Percentiles rank a stretch among this genome's conserved stretches.
These are phyloP conservation scores for Backusella psychrophila DNA, from an alignment of 192 early-diverging fungal species.

Conservation along the genomic window DNA sequence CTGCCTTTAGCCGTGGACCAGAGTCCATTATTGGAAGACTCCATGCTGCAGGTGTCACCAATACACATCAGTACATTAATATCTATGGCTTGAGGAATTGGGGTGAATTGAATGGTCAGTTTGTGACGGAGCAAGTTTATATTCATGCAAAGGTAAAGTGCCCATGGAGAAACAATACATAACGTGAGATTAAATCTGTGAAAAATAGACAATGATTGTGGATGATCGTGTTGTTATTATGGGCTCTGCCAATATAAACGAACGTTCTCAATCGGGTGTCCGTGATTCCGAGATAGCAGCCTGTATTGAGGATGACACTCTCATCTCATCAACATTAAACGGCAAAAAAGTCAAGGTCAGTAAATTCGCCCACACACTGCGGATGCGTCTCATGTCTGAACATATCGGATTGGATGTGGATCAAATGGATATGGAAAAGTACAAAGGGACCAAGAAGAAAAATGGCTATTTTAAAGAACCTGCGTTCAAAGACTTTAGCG, in stretches of 20 bases:
- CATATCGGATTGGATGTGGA: conserved; percentile 64
- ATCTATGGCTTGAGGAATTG: conserved; percentile 79
- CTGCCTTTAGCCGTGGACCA: conserved; percentile 71
- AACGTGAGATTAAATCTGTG: neutral
- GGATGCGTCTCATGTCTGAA: conserved; percentile 73
- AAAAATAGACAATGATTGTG: conserved; percentile 64
- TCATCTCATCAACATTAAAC: conserved; percentile 65
- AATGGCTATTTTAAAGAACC: neutral
- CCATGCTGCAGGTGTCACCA: conserved; percentile 48
- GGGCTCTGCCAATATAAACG: conserved; percentile 89
- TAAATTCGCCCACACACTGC: conserved; percentile 68
- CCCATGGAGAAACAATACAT: neutral
- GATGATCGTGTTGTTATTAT: conserved; percentile 81
- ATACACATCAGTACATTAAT: conserved; percentile 61
- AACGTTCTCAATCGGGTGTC: conserved; percentile 78
- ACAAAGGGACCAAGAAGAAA: neutral
- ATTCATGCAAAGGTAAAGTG: conserved; percentile 76
- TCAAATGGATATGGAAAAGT: conserved; percentile 1
- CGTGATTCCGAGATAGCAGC: conserved; percentile 84
- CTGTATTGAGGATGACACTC: conserved; percentile 60
- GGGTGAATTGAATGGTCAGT: conserved; percentile 53
- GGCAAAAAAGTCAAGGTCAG: conserved; percentile 66
- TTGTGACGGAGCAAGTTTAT: conserved; percentile 82
- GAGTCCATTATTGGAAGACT: conserved; percentile 66
- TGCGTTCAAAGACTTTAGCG: neutral